phyloP scores from a whole-genome alignment of 169 alveolate genomes.

The Plasmodium blacklocki region DNA sequence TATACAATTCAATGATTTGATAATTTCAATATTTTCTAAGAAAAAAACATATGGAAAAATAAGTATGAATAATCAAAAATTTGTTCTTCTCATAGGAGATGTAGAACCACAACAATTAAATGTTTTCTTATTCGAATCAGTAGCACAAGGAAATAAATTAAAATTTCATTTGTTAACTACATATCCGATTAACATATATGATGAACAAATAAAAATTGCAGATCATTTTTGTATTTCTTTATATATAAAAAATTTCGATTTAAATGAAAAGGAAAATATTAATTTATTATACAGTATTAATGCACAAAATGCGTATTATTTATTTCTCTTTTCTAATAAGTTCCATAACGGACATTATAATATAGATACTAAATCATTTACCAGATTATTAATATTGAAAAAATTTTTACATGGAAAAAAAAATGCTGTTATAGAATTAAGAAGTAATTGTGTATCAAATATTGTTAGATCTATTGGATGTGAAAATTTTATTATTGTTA shows the following conservation, averaged over 20 bases:
- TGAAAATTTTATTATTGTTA: slow-evolving; percentile 58
- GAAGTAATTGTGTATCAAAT: slow-evolving; percentile 64
- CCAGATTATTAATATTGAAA: slow-evolving; percentile 60
- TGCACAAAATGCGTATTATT: slow-evolving; percentile 70
- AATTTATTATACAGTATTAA: slow-evolving; percentile 62
- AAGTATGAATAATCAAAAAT: slow-evolving; percentile 79
- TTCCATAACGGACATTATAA: slow-evolving; percentile 43
- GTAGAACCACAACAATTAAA: slow-evolving; percentile 84
- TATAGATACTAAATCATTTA: slow-evolving; percentile 70
- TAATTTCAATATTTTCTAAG: slow-evolving; percentile 78
- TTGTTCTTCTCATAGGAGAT: slow-evolving; percentile 83
- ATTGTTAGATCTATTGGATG: slow-evolving; percentile 62
- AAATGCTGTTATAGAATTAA: slow-evolving; percentile 66
- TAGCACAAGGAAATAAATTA: slow-evolving; percentile 72
- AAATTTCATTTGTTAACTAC: slow-evolving; percentile 70
- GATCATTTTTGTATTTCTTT: slow-evolving; percentile 43
- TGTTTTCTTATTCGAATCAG: slow-evolving; percentile 77
- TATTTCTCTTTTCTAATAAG: slow-evolving; percentile 57
- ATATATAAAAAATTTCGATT: slow-evolving; percentile 59
- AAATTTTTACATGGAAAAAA: slow-evolving; percentile 62
- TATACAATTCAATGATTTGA: slow-evolving; percentile 80
- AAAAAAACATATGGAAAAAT: slow-evolving; percentile 79
- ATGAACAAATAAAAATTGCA: slow-evolving; percentile 68
- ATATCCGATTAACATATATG: slow-evolving; percentile 47
- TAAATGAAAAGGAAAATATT: slow-evolving; percentile 59